These are phyloP conservation scores for Fusarium mexicanum DNA, from an alignment of 2,329 filamentous ascomycete genomes.

Conservation along the genomic window DNA sequence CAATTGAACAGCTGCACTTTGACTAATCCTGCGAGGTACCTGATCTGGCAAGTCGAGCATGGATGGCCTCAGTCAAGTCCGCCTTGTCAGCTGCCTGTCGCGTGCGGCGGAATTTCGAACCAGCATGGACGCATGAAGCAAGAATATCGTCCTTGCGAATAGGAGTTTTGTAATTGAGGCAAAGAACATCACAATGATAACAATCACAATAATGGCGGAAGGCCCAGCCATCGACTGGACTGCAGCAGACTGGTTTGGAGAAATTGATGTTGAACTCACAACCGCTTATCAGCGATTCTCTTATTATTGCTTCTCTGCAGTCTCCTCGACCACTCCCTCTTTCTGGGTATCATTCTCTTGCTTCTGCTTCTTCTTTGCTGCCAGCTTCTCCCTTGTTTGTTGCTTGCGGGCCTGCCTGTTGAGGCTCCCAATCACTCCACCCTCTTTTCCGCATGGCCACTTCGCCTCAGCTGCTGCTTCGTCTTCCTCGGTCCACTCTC, in stretches of 20 bases:
- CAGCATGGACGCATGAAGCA: neutral
- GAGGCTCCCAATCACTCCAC: conserved; percentile 61
- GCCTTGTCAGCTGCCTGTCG: conserved; percentile 34
- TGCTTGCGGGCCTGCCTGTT: conserved; percentile 65
- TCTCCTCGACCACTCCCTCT: conserved; percentile 22
- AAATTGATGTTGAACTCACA: conserved; percentile 1
- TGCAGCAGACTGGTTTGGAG: neutral
- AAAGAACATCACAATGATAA: conserved; percentile 1
- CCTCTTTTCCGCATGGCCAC: conserved; percentile 69
- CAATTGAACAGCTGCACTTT: conserved; percentile 28
- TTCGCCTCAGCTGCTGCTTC: conserved; percentile 73
- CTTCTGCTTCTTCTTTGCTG: conserved; percentile 57
- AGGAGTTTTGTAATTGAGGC: conserved; percentile 1
- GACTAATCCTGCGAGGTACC: conserved; percentile 29
- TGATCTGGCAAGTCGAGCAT: conserved; percentile 25
- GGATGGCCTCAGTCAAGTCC: conserved; percentile 18
- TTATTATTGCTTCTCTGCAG: conserved; percentile 31
- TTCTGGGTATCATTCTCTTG: conserved; percentile 37
- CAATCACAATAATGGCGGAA: conserved; percentile 2
- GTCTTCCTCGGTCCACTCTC: conserved; percentile 84
- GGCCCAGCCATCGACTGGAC: neutral
- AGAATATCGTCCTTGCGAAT: neutral
- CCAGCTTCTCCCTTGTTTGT: conserved; percentile 64
- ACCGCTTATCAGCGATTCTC: neutral
- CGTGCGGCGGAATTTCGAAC: conserved; percentile 5